Evolutionary conservation across 345 rosid species (phyloP), one percentile per base, ranked within the genome.

Genomic region (Sisymbrium altissimum): DNA sequence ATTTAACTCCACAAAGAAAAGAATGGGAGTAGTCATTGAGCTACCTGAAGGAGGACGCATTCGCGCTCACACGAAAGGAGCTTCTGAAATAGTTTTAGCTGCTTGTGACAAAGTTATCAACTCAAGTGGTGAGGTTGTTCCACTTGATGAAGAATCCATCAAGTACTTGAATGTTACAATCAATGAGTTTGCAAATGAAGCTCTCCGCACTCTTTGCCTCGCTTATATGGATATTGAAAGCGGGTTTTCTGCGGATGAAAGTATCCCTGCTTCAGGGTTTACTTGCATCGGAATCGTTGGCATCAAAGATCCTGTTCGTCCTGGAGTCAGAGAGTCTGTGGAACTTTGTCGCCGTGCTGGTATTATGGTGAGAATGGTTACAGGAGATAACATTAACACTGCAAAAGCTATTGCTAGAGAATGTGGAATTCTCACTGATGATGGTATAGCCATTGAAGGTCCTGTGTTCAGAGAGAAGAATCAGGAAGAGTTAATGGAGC

Each of bases 341-440:
- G 89, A 92, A 9, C 69, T 80, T 63, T 93, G 98, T 77, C 97
- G 87, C 49, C 64, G 93, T 4, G 97, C 92, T 52, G 98, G 97
- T 61, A 86, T 93, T 44, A 83, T 86, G 4, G 97, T 93, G 44
- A 81, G 97, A 66, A 90, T 93, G 98, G 97, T 90, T 60, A 93
- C 98, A 0, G 98, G 98, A 60, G 98, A 90, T 79, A 90, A 93
- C 68, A 90, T 93, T 39, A 90, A 87, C 78, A 90, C 98, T 7
- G 98, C 98, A 9, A 87, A 85, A 70, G 97, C 97, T 36, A 93
- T 93, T 38, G 98, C 96, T 36, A 87, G 89, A 84, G 98, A 93
- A 72, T 93, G 97, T 71, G 97, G 96, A 19, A 93, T 93, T 50
- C 96, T 93, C 54, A 90, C 97, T 66, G 89, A 89, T 76, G 90